Evolutionary conservation across 2,329 filamentous ascomycete species (phyloP).

Genomic region (Colletotrichum incanum): DNA sequence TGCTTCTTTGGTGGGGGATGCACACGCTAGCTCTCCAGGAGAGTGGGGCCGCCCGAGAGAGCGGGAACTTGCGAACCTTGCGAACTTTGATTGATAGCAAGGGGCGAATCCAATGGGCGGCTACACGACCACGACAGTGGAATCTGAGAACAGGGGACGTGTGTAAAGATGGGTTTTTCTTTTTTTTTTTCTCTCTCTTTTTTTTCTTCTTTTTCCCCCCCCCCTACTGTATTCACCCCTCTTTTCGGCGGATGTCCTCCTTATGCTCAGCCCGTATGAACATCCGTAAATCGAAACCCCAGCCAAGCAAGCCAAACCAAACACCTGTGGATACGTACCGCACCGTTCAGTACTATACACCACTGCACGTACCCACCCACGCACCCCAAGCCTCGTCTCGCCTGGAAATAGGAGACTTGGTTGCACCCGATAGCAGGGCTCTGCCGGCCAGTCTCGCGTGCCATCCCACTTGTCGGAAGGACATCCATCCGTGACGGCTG

Average conservation of each 20-base stretch:
- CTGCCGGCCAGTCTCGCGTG: not conserved
- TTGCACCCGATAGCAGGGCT: conserved; percentile 31
- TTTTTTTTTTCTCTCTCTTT: no score
- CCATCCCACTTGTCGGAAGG: conserved; percentile 14
- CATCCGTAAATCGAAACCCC: conserved; percentile 34
- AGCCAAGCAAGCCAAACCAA: conserved; percentile 13
- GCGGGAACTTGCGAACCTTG: conserved; percentile 16
- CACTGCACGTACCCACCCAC: no score
- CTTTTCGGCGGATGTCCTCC: not conserved
- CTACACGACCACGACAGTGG: not conserved
- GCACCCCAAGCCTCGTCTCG: no score
- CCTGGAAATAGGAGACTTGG: not conserved
- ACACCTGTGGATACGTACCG: no score
- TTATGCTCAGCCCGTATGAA: conserved; percentile 27
- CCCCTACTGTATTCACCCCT: no score
- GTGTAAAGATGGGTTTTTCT: no score
- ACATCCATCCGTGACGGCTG: conserved; percentile 2
- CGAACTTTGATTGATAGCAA: not conserved
- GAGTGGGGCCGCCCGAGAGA: conserved; percentile 11
- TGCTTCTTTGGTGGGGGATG: conserved; percentile 17
- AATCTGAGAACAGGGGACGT: no score
- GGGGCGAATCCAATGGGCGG: not conserved
- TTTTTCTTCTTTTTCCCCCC: no score
- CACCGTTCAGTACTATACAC: no score
- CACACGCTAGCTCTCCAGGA: no score